These are phyloP conservation scores for Berberis thunbergii DNA, from an alignment of 164 flowering plant genomes.

Conservation along the genomic window DNA sequence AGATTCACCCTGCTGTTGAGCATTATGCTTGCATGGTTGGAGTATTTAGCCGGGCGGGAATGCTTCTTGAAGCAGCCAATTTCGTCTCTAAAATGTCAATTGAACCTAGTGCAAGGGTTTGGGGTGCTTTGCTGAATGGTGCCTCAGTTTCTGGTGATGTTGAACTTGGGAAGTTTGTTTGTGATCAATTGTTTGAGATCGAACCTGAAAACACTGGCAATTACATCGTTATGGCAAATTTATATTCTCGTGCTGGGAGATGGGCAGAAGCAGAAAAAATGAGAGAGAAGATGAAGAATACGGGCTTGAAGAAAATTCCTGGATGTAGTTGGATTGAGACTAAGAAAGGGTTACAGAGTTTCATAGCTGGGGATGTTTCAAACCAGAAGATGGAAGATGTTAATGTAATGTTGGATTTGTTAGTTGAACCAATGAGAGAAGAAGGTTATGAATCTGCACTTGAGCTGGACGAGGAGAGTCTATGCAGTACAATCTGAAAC, in stretches of 20 bases:
- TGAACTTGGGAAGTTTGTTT: conserved; percentile 53
- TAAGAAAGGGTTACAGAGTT: conserved; percentile 26
- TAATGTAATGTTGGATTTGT: conserved; percentile 23
- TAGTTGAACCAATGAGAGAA: conserved; percentile 33
- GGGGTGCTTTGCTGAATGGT: conserved; percentile 82
- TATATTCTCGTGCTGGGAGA: conserved; percentile 65
- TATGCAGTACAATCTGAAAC: too few relatives aligned
- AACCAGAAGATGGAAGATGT: conserved; percentile 28
- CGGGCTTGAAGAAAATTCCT: conserved; percentile 53
- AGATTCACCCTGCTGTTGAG: conserved; percentile 48
- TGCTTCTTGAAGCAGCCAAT: conserved; percentile 52
- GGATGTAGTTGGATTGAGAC: conserved; percentile 75
- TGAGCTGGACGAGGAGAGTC: conserved; percentile 27
- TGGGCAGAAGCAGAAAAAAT: conserved; percentile 71
- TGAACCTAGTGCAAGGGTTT: conserved; percentile 62
- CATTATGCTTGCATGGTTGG: conserved; percentile 91
- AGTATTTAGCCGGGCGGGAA: conserved; percentile 62
- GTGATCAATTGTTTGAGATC: conserved; percentile 46
- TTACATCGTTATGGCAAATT: conserved; percentile 62
- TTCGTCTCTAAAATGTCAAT: conserved; percentile 60
- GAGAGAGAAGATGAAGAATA: conserved; percentile 47
- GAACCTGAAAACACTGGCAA: conserved; percentile 77
- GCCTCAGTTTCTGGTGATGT: conserved; percentile 55
- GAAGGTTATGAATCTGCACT: conserved; percentile 30
- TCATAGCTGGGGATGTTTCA: conserved; percentile 34